Evolutionary conservation across 495 filamentous ascomycete genomes (phyloP).

Genomic region (Neurospora cerealis): DNA sequence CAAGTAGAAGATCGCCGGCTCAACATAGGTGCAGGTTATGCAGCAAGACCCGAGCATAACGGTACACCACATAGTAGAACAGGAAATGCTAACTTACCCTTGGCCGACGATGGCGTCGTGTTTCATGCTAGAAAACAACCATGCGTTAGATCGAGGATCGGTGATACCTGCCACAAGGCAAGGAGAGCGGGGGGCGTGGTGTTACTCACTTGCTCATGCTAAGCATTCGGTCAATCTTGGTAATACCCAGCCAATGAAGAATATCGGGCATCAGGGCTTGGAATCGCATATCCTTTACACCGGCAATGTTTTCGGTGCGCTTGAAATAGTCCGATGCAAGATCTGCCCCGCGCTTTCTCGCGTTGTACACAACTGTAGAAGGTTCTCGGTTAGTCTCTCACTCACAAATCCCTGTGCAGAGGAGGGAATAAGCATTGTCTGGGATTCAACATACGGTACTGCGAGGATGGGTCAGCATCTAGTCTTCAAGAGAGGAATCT

Average conservation of each 20-base stretch:
- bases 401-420: background rate
- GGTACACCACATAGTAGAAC: background rate
- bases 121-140: conserved; percentile 63
- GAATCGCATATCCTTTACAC: conserved; percentile 97
- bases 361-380: conserved; percentile 77
- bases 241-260: conserved; percentile 96
- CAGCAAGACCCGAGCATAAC: background rate
- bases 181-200: background rate
- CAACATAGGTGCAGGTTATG: conserved; percentile 3
- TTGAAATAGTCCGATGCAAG: conserved; percentile 96
- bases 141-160: conserved; percentile 4
- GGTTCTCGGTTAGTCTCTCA: conserved; percentile 19
- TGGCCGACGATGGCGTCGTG: conserved; percentile 95
- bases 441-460: conserved; percentile 36
- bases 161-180: background rate
- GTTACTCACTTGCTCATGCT: conserved; percentile 86
- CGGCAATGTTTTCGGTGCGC: conserved; percentile 92
- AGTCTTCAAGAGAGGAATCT: background rate
- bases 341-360: conserved; percentile 74
- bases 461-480: conserved; percentile 16
- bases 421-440: background rate
- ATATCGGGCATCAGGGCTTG: conserved; percentile 99
- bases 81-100: conserved; percentile 42
- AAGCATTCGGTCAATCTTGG: conserved; percentile 97
- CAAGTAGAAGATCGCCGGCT: background rate